Base-by-base conservation (phyloP, 192 early-diverging fungal species). In the Gonapodya sp. region DNA sequence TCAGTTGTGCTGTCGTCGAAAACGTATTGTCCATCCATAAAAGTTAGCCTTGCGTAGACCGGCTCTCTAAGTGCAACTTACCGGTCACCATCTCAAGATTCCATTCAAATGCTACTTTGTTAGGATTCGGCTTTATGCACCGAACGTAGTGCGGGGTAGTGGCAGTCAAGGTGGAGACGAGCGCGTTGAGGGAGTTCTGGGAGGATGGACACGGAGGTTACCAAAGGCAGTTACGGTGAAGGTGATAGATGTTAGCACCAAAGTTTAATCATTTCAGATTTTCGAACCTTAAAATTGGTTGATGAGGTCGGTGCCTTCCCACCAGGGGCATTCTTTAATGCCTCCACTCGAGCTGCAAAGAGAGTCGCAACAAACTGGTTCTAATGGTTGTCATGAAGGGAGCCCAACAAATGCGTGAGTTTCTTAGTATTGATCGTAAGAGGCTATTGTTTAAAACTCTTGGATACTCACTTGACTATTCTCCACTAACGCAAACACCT, bases 91-190 rank as follows among this genome's bases (percentile, higher is more conserved):
- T 86, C 0, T 88, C 81, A 18, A 87, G 81, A 78, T 88, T 84
- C 82, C 87, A 90, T 31, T 78, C 46, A 79, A 90, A 90, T 1
- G 89, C 85, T 73, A 84, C 83, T 79, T 90, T 90, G 75, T 79
- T 34, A 34, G 86, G 82, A 79, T 90, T 90, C 2, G 89, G 89
- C 79, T 90, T 90, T 46, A 90, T 90, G 82, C 89, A 90, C 16
- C 89, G 83, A n/a, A 90, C 86, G 79, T 90, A 90, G 82, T 90
- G 89, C 0, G 89, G 87, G 32, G 85, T 90, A 14, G 89, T 90
- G 31, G 84, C 78, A 16, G 80, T 82, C 35, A 90, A 78, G 18
- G 85, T 88, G 34, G 85, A 83, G 0, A 90, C 88, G 1, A 90
- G 81, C n/a, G 82, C 82, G 18, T 81, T 81, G 2, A 90, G 83